These are phyloP conservation scores for Jacaranda copaia DNA, from an alignment of 257 asterid species.

Conservation along the genomic window DNA sequence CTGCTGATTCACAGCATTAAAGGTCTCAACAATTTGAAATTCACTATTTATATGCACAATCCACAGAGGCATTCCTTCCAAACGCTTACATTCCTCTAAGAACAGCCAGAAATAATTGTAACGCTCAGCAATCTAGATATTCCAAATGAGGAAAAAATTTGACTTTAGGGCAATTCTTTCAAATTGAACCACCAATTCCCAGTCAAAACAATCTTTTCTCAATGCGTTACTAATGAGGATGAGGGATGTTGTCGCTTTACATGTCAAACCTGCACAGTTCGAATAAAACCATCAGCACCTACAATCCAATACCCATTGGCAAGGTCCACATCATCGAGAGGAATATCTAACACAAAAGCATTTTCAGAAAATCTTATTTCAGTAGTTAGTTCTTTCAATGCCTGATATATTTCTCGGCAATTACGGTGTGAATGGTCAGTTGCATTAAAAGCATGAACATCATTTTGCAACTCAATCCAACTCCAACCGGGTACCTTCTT, in stretches of 20 bases:
- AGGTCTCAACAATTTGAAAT: neutral
- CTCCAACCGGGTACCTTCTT: slow-evolving; percentile 92
- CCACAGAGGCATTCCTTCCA: neutral
- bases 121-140: neutral
- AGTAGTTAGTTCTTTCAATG: slow-evolving; percentile 46
- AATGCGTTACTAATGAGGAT: neutral
- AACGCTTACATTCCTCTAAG: neutral
- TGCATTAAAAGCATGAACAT: slow-evolving; percentile 80
- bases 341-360: slow-evolving; percentile 11
- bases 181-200: slow-evolving; percentile 28
- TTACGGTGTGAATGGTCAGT: slow-evolving; percentile 69
- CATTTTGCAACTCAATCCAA: slow-evolving; percentile 75
- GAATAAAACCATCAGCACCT: slow-evolving; percentile 32
- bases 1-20: slow-evolving; percentile 16
- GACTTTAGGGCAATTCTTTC: neutral
- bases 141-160: neutral
- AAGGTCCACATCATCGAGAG: slow-evolving; percentile 39
- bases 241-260: neutral
- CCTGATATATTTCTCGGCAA: slow-evolving; percentile 57
- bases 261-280: slow-evolving; percentile 28
- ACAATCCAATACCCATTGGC: slow-evolving; percentile 33
- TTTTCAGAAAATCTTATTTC: slow-evolving; percentile 53
- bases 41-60: neutral
- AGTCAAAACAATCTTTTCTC: neutral
- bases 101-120: neutral